These are phyloP conservation scores for Cladophialophora yegresii DNA, from an alignment of 2,329 filamentous ascomycete species.

Conservation along the genomic window DNA sequence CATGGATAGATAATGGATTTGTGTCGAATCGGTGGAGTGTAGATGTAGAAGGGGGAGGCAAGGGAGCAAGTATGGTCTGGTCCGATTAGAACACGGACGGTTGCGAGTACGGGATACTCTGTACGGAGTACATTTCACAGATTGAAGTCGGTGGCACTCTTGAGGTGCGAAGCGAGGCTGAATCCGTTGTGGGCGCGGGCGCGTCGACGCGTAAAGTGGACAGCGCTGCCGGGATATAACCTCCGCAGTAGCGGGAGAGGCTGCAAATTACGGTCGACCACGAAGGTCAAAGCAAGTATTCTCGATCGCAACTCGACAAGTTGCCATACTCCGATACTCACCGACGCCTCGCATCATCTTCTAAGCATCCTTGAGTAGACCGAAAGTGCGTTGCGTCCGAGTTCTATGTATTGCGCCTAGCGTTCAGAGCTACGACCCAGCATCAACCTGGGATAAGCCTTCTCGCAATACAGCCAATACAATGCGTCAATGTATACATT, in stretches of 20 bases:
- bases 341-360: too few species aligned
- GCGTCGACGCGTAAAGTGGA: not conserved
- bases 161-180: not conserved
- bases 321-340: not conserved
- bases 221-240: not conserved
- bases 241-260: not conserved
- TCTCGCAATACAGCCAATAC: not conserved
- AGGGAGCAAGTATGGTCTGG: not conserved
- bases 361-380: not conserved
- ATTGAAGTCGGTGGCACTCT: too few species aligned
- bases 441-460: not conserved
- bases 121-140: too few species aligned
- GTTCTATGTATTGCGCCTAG: not conserved
- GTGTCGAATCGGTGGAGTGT: not conserved
- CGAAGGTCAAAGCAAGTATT: not conserved
- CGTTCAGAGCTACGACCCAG: not conserved
- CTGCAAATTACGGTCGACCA: not conserved
- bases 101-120: too few species aligned
- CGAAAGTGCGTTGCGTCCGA: not conserved
- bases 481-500: constrained; percentile 37
- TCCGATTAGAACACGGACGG: not conserved
- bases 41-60: not conserved
- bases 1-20: constrained; percentile 7
- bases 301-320: not conserved
- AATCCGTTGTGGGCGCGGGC: not conserved